A percentile compares a stretch with the other conserved stretches of the same genome.
These are phyloP conservation scores for Sugiyamaella lignohabitans DNA, from an alignment of 805 yeast species.

Conservation along the genomic window DNA sequence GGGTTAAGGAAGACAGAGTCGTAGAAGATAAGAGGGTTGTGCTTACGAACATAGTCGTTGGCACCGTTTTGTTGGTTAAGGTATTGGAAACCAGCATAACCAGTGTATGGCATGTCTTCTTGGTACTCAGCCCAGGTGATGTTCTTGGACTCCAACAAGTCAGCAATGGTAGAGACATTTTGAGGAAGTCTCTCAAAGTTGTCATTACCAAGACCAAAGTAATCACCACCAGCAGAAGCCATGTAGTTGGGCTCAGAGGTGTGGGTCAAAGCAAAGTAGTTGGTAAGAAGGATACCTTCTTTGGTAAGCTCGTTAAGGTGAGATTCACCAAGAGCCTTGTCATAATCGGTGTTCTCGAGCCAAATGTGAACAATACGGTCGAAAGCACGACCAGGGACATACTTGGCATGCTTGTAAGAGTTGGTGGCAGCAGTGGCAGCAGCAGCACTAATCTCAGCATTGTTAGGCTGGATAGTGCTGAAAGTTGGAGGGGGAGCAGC, in stretches of 20 bases:
- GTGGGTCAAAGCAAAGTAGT: conserved; percentile 48
- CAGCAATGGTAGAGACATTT: conserved; percentile 44
- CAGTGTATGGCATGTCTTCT: conserved; percentile 48
- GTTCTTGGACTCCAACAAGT: conserved; percentile 39
- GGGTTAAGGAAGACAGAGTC: conserved; percentile 35
- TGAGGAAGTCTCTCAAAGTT: conserved; percentile 39
- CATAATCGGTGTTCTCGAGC: conserved; percentile 47
- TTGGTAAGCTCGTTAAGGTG: conserved; percentile 39
- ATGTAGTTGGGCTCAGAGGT: conserved; percentile 52
- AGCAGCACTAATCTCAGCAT: conserved; percentile 33
- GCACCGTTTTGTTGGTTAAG: conserved; percentile 38
- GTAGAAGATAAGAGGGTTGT: conserved; percentile 42
- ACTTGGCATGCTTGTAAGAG: conserved; percentile 25
- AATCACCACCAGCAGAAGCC: conserved; percentile 46
- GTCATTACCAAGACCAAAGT: conserved; percentile 44
- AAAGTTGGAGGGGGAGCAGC: conserved; percentile 3
- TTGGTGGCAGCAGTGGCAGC: conserved; percentile 33
- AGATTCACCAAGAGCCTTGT: conserved; percentile 42
- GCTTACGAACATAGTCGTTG: conserved; percentile 47
- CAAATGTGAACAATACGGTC: conserved; percentile 40
- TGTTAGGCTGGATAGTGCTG: conserved; percentile 7
- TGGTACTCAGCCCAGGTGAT: conserved; percentile 51
- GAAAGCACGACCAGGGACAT: conserved; percentile 37
- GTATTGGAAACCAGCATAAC: conserved; percentile 44
- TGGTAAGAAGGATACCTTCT: conserved; percentile 42